phyloP scores from a whole-genome alignment of 129 eudicot species.

The Kitagawia praeruptora region DNA sequence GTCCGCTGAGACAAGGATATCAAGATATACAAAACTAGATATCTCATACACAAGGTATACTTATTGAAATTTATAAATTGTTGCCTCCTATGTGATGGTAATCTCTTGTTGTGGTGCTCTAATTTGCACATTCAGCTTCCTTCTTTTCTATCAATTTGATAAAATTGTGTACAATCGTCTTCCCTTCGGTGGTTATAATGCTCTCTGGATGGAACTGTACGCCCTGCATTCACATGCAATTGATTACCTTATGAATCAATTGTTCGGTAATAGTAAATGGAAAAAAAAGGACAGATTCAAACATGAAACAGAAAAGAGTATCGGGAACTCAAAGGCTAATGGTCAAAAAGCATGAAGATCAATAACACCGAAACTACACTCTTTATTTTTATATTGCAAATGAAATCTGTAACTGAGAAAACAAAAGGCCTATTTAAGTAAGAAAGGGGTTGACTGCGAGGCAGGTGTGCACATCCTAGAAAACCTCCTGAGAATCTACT shows the following conservation, averaged over 20 bases:
- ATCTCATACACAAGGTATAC: neutral
- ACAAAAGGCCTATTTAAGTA: neutral
- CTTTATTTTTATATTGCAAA: neutral
- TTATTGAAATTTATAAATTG: neutral
- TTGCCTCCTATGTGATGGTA: neutral
- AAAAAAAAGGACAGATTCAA: neutral
- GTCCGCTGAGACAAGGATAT: neutral
- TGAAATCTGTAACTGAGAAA: neutral
- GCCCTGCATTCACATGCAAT: slow-evolving; percentile 38
- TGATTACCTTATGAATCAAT: neutral
- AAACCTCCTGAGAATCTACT: neutral
- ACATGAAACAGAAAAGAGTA: neutral
- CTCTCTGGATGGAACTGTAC: slow-evolving; percentile 99
- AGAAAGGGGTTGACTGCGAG: neutral
- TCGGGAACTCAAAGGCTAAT: neutral
- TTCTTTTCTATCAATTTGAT: slow-evolving; percentile 57
- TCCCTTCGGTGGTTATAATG: slow-evolving; percentile 83
- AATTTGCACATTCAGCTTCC: slow-evolving; percentile 48
- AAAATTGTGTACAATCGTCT: slow-evolving; percentile 57
- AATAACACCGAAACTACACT: neutral
- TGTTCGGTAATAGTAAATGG: neutral
- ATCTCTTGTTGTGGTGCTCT: neutral
- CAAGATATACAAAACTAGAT: neutral
- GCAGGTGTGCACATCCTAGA: neutral
- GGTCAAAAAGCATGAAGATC: neutral